Evolutionary conservation across 257 asterid genomes (phyloP).

Genomic region (Gardenia jasminoides): DNA sequence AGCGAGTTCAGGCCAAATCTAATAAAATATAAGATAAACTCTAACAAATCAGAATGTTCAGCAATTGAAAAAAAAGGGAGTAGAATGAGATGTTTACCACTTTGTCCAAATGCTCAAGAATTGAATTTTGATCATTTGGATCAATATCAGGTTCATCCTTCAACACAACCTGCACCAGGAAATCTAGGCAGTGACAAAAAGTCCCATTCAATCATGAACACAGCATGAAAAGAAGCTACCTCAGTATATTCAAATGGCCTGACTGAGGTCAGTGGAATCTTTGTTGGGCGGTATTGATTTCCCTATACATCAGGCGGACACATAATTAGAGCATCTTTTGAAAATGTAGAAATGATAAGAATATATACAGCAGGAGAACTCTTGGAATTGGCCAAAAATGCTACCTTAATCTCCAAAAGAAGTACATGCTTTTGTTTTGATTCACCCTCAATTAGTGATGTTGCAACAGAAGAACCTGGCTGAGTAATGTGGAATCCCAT

Average conservation of each 20-base stretch:
- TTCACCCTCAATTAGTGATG: slow-evolving; percentile 97
- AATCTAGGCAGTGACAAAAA: slow-evolving; percentile 26
- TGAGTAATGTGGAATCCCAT: slow-evolving; percentile 99
- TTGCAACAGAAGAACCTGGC: slow-evolving; percentile 98
- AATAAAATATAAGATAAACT: background rate
- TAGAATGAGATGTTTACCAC: slow-evolving; percentile 52
- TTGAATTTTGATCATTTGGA: slow-evolving; percentile 84
- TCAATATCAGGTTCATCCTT: slow-evolving; percentile 93
- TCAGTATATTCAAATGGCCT: slow-evolving; percentile 93
- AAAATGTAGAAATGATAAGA: slow-evolving; percentile 4
- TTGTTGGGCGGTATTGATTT: slow-evolving; percentile 91
- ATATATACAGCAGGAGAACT: background rate
- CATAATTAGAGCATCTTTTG: background rate
- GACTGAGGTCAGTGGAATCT: slow-evolving; percentile 90
- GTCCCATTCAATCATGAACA: slow-evolving; percentile 24
- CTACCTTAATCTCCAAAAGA: slow-evolving; percentile 93
- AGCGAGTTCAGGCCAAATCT: background rate
- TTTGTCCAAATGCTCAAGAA: slow-evolving; percentile 91
- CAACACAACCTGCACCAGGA: slow-evolving; percentile 65
- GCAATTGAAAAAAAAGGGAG: slow-evolving; percentile 6
- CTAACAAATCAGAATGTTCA: background rate
- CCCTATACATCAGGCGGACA: slow-evolving; percentile 47
- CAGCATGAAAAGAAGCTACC: slow-evolving; percentile 44
- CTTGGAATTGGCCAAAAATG: slow-evolving; percentile 15
- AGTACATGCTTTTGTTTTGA: slow-evolving; percentile 94